phyloP scores from a whole-genome alignment of 176 grass and related monocot genomes.

The Neostapfia colusana region DNA sequence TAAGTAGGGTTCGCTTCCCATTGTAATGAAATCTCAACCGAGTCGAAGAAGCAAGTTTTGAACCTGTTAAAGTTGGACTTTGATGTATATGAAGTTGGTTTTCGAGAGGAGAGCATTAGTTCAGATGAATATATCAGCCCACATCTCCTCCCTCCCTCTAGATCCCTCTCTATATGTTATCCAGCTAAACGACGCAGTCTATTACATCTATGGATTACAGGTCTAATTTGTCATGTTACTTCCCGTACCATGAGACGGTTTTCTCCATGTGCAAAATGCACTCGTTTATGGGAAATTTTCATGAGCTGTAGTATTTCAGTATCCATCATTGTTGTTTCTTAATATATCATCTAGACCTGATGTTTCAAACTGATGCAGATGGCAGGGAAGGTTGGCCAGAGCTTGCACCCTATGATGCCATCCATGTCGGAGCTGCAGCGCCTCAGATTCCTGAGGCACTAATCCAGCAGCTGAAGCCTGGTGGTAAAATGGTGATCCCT shows the following conservation, averaged over 20 bases:
- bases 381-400: constrained; percentile 81
- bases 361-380: constrained; percentile 51
- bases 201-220: background rate
- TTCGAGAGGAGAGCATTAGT: background rate
- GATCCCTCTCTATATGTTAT: background rate
- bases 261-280: background rate
- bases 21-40: background rate
- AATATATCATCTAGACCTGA: background rate
- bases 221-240: background rate
- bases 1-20: constrained; percentile 29
- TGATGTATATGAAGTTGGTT: background rate
- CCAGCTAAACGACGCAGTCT: background rate
- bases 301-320: background rate
- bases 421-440: constrained; percentile 77
- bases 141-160: too few species aligned
- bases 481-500: constrained; percentile 81
- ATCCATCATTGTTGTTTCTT: background rate
- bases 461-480: constrained; percentile 70
- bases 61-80: background rate
- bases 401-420: constrained; percentile 68
- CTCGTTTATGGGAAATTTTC: background rate
- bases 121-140: background rate
- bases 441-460: constrained; percentile 60
- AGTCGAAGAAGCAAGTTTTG: background rate
- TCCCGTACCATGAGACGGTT: background rate